phyloP scores from a whole-genome alignment of 345 rosid species.

The Camelina sativa region DNA sequence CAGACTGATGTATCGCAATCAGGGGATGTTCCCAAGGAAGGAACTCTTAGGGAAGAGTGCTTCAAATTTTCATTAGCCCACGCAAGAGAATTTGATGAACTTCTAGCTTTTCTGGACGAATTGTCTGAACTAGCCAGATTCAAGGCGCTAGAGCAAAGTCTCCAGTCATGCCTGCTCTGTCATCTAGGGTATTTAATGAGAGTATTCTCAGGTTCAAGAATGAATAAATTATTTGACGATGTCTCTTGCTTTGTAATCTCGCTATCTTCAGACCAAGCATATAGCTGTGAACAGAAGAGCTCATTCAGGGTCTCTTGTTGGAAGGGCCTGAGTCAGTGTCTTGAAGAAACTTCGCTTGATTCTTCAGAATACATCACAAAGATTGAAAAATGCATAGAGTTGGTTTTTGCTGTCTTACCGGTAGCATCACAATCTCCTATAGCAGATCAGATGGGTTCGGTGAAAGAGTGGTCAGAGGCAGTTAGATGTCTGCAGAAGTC shows the following conservation, averaged over 20 bases:
- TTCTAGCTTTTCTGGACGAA: conserved; percentile 75
- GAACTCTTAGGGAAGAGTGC: conserved; percentile 71
- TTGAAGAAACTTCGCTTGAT: conserved; percentile 68
- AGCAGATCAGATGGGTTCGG: conserved; percentile 41
- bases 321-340: conserved; percentile 77
- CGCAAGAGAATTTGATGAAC: conserved; percentile 66
- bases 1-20: conserved; percentile 46
- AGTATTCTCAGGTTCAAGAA: conserved; percentile 79
- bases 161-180: conserved; percentile 66
- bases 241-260: conserved; percentile 56
- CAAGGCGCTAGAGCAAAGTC: conserved; percentile 63
- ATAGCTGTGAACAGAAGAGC: conserved; percentile 53
- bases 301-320: conserved; percentile 70
- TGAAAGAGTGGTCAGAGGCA: conserved; percentile 70
- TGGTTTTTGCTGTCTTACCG: conserved; percentile 69
- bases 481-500: conserved; percentile 76
- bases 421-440: conserved; percentile 47
- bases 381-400: conserved; percentile 69
- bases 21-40: conserved; percentile 49
- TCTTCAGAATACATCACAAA: conserved; percentile 55
- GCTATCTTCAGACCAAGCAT: conserved; percentile 51
- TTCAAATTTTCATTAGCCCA: conserved; percentile 70
- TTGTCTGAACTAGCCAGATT: conserved; percentile 79
- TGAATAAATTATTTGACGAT: conserved; percentile 73
- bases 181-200: conserved; percentile 67